A percentile compares a stretch with the other conserved stretches of the same genome.
These are phyloP conservation scores for Boletus semigastroideus DNA, from an alignment of 1,284 basidiomycete genomes.

Conservation along the genomic window DNA sequence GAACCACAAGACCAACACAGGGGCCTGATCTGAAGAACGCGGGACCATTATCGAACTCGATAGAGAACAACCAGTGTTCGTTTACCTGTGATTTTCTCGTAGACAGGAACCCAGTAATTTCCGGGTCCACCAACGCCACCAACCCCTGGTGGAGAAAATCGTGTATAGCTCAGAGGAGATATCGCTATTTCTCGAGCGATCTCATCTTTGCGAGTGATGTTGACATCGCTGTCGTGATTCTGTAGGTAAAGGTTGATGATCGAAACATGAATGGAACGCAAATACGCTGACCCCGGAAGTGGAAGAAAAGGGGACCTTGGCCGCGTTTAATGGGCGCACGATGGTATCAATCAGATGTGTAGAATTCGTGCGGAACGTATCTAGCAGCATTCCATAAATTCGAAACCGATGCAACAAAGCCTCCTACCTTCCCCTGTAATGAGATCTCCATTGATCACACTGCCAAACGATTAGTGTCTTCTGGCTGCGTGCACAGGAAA, in stretches of 20 bases:
- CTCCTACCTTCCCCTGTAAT: slow-evolving; percentile 62
- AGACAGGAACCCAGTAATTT: slow-evolving; percentile 71
- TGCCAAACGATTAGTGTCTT: slow-evolving; percentile 23
- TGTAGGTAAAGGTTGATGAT: slow-evolving; percentile 24
- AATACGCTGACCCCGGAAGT: slow-evolving; percentile 51
- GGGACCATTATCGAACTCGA: not conserved
- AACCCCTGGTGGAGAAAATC: slow-evolving; percentile 53
- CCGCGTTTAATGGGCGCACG: slow-evolving; percentile 47
- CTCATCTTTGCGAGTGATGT: slow-evolving; percentile 64
- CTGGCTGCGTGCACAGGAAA: not conserved
- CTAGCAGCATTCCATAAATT: slow-evolving; percentile 31
- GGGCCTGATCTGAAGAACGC: slow-evolving; percentile 40
- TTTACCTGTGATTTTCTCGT: slow-evolving; percentile 33
- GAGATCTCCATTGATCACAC: slow-evolving; percentile 63
- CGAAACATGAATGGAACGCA: not conserved
- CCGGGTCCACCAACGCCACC: slow-evolving; percentile 59
- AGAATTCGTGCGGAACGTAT: slow-evolving; percentile 60
- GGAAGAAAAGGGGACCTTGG: slow-evolving; percentile 51
- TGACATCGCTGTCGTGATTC: slow-evolving; percentile 71
- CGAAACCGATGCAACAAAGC: not conserved
- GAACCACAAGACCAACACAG: slow-evolving; percentile 62
- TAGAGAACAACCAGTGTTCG: not conserved
- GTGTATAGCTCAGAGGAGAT: slow-evolving; percentile 63
- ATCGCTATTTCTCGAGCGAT: slow-evolving; percentile 54
- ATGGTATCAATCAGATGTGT: slow-evolving; percentile 51